Evolutionary conservation across 495 filamentous ascomycete genomes (phyloP).

Genomic region (Xylaria sp.): DNA sequence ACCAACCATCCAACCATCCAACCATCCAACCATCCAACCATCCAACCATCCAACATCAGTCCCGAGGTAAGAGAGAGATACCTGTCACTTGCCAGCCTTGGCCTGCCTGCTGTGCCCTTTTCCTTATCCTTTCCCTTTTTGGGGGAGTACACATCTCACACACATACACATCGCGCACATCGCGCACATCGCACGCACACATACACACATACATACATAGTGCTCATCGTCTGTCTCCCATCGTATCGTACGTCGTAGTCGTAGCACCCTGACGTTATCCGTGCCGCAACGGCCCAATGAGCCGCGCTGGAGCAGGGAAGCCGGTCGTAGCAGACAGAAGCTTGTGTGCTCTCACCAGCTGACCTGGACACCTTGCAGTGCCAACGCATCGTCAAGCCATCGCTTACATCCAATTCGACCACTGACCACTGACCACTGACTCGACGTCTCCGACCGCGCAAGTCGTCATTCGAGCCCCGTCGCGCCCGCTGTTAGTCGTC

Average conservation of each 20-base stretch:
- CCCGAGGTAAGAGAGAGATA: neutral
- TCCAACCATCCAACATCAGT: too few relatives aligned
- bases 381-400: slow-evolving; percentile 27
- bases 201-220: too few relatives aligned
- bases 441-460: neutral
- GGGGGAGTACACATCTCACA: slow-evolving; percentile 14
- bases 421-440: neutral
- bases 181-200: too few relatives aligned
- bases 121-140: neutral
- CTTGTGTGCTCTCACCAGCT: slow-evolving; percentile 18
- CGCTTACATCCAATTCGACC: slow-evolving; percentile 13
- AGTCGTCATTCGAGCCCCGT: slow-evolving; percentile 17
- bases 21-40: too few relatives aligned
- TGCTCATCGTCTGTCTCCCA: slow-evolving; percentile 4
- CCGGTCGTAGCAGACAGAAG: slow-evolving; percentile 16
- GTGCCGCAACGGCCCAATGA: slow-evolving; percentile 23
- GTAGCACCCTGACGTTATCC: slow-evolving; percentile 4
- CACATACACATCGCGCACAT: too few relatives aligned
- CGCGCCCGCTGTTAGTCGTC: slow-evolving; percentile 5
- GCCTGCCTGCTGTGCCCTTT: too few relatives aligned
- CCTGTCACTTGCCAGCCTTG: neutral
- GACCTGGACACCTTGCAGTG: slow-evolving; percentile 28
- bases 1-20: too few relatives aligned
- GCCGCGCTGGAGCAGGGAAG: slow-evolving; percentile 22
- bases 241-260: neutral